Conservation (phyloP, 192 early-diverging fungal species). For the Pilaira anomala region DNA sequence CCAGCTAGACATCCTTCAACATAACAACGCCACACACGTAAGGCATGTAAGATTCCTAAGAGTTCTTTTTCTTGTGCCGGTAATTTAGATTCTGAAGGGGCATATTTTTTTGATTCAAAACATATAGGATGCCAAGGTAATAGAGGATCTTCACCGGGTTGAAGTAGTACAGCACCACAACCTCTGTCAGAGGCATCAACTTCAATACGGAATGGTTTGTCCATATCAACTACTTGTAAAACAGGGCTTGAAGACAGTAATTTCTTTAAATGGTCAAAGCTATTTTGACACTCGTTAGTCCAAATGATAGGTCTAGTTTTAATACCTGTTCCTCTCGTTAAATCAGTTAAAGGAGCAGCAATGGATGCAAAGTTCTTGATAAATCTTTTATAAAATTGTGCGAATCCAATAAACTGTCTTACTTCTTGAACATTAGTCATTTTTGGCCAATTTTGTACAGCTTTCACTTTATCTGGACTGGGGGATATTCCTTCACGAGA, state of each 20-base stretch:
- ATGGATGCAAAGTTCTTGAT: slow-evolving; percentile 20
- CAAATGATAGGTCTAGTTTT: slow-evolving; percentile 14
- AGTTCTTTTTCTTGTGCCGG: slow-evolving; percentile 29
- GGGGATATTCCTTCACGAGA: background rate
- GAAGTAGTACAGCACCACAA: background rate
- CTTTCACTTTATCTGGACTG: slow-evolving; percentile 10
- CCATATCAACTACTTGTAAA: background rate
- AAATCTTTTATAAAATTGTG: slow-evolving; percentile 22
- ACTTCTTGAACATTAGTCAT: slow-evolving; percentile 14
- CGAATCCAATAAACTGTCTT: slow-evolving; percentile 2
- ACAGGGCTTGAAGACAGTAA: background rate
- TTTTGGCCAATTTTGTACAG: background rate
- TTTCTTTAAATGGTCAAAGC: slow-evolving; percentile 1
- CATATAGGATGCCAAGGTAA: slow-evolving; percentile 23
- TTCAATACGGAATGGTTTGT: background rate
- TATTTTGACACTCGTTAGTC: background rate
- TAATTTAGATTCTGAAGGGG: slow-evolving; percentile 24
- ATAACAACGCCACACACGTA: slow-evolving; percentile 11
- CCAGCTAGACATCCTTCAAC: background rate
- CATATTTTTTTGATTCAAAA: slow-evolving; percentile 35
- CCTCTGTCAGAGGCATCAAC: background rate
- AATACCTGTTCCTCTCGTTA: background rate
- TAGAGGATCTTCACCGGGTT: background rate
- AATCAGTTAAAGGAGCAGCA: slow-evolving; percentile 16
- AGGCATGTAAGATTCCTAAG: slow-evolving; percentile 8